Evolutionary conservation across 345 rosid species (phyloP), one percentile per base, ranked within the genome.

Genomic region (Abelmoschus esculentus): DNA sequence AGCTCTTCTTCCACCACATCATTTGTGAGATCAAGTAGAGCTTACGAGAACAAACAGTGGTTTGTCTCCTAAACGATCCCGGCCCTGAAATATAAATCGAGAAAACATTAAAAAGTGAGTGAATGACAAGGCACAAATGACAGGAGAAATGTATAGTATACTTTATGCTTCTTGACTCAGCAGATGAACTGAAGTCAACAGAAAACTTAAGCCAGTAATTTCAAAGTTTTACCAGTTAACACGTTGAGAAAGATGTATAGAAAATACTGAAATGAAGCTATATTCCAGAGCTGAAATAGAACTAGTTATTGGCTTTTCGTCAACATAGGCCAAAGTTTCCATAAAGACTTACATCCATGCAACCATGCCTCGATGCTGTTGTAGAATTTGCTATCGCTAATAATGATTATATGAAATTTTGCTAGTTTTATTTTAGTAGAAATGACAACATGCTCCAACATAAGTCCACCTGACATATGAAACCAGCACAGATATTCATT

Each of bases 1-100:
- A n/a, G 67, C 58, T 32, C 54, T 58, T 40, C 59, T 70, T 61
- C 29, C 9, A 34, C 57, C 18, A 61, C 32, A 28, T 38, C 29
- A 70, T 50, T 60, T 7, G 22, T 10, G 31, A 61, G 53, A 62
- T 80, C 80, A 83, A 40, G 80, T 64, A n/a, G 85, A 79, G 73
- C 80, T 83, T 53, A 91, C 80, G 17, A 91, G 97, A 72, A 95
- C 96, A 72, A 88, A 95, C 12, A 90, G 76, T 3, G 98, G 92
- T 6, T 80, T 86, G 70, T 84, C 90, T 68, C 92, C 96, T 70
- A 95, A 74, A 38, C 85, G 85, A 12, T 91, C 90, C 73, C 87
- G 85, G 44, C 98, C 99, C 89, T 92, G 85, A 38, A 79, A 82
- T 42, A 52, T 53, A 61, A 54, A 40, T 28, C 4, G 0, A 28